Base-by-base conservation (phyloP, 2,329 filamentous ascomycete species). In the Beauveria bassiana region DNA sequence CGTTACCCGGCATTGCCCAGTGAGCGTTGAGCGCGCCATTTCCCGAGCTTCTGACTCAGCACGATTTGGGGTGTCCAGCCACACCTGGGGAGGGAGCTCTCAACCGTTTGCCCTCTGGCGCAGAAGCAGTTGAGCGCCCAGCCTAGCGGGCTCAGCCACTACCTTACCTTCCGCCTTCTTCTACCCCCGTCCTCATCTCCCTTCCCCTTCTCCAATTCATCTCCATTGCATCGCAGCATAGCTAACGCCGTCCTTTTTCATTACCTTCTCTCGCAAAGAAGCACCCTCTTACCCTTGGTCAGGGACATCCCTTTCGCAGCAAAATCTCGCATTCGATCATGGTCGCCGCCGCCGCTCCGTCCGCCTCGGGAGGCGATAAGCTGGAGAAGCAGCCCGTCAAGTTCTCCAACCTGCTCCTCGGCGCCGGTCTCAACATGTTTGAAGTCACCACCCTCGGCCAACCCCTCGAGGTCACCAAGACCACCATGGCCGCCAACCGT, bases 381-480 rank as follows among this genome's bases (percentile, higher is more conserved):
- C 81, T 96, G 75, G 93, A 97, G 88, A 98, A 98, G 90, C 98
- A 98, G 86, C 95, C 95, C 68, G 86, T 99, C 86, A 98, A 97
- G 86, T 98, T 98, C 85, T 96, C 92, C 82, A 99, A 99, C 81
- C 78, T 99, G 85, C 82, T 99, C 72, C 86, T 97, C 71, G 93
- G 93, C 73, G 90, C 91, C 74, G 91, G 92, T 70, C 85, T 97
- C 79, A 97, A 96, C 84, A 81, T 97, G 85, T 97, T 97, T 77
- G 93, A 97, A 86, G 82, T 89, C 73, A 85, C 81, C 66, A 83
- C 82, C 63, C 76, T 83, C 67, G 79, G 80, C 68, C 83, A 96
- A 85, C 95, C 95, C 68, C 85, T 99, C 77, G 95, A 99, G 84
- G 95, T 99, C 78, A 85, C 90, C 83, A 99, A 99, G 90, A 99